Conservation (phyloP, 139 green algal species). For the Tetratostichococcus sp. region DNA sequence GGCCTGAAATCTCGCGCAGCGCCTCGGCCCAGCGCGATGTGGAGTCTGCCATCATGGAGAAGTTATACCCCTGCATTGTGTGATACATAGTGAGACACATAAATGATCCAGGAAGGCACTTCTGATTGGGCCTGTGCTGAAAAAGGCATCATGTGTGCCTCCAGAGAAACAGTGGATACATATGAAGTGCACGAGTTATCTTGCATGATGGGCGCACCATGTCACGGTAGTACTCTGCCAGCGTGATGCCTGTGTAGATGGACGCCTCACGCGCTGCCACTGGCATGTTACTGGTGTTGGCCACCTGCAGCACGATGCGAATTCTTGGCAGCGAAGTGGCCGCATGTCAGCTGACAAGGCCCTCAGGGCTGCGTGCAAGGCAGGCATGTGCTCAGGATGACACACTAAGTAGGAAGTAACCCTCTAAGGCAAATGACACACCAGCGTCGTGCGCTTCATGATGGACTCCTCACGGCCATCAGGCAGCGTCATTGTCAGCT, state of each 20-base stretch:
- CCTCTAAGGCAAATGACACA: conserved; percentile 11
- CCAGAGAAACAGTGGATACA: too few species aligned
- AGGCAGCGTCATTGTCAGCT: conserved; percentile 96
- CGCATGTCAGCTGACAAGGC: too few species aligned
- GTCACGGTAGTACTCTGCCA: conserved; percentile 99
- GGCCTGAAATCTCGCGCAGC: conserved; percentile 97
- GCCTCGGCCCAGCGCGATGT: conserved; percentile 97
- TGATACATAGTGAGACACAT: too few species aligned
- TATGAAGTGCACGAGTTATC: too few species aligned
- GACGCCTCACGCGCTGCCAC: conserved; percentile 97
- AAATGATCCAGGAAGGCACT: too few species aligned
- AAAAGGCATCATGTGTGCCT: too few species aligned
- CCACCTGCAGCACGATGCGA: conserved; percentile 56
- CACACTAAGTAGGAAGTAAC: too few species aligned
- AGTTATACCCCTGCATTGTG: conserved; percentile 77
- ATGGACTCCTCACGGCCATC: conserved; percentile 97
- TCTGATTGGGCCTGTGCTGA: too few species aligned
- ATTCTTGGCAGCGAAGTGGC: too few species aligned
- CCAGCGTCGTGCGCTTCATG: conserved; percentile 97
- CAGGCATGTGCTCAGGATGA: not conserved
- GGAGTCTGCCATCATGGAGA: conserved; percentile 98
- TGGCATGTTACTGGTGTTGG: conserved; percentile 99
- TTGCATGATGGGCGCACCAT: too few species aligned
- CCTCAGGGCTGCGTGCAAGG: too few species aligned
- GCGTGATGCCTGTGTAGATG: conserved; percentile 99